Percentiles rank a stretch among this genome's conserved stretches.
These are phyloP conservation scores for Eleusine coracana DNA, from an alignment of 176 grass and related monocot species.

Conservation along the genomic window DNA sequence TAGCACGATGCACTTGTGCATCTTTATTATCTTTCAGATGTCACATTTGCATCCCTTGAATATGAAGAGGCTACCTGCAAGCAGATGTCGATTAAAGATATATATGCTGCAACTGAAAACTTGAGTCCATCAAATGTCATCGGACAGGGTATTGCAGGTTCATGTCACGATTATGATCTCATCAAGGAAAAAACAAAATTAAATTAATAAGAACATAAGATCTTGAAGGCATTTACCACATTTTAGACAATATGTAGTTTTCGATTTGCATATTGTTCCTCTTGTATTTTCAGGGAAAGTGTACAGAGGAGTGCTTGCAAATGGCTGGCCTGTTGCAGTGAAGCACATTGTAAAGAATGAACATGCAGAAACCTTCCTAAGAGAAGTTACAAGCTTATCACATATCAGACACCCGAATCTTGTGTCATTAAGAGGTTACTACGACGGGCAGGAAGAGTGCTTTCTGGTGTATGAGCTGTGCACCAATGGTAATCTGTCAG, in stretches of 20 bases:
- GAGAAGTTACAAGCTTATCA: constrained; percentile 66
- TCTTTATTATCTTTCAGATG: constrained; percentile 42
- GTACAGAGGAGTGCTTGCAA: constrained; percentile 69
- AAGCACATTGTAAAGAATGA: constrained; percentile 75
- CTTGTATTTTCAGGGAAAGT: constrained; percentile 58
- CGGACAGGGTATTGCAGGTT: constrained; percentile 74
- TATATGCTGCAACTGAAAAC: constrained; percentile 55
- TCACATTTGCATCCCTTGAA: constrained; percentile 44
- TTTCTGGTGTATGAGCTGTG: constrained; percentile 82
- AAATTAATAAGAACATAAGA: constrained; percentile 10
- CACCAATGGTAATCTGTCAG: constrained; percentile 66
- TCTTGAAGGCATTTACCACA: not conserved
- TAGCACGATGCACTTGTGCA: constrained; percentile 8
- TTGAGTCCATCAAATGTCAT: constrained; percentile 56
- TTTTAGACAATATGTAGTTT: not conserved
- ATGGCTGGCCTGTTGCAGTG: constrained; percentile 66
- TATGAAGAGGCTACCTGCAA: constrained; percentile 53
- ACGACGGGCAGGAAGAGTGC: constrained; percentile 54
- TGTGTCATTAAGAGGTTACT: constrained; percentile 64
- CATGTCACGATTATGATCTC: not conserved
- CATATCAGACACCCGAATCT: constrained; percentile 77
- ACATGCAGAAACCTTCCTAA: constrained; percentile 67
- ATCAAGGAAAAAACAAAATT: constrained; percentile 12
- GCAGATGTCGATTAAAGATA: constrained; percentile 63
- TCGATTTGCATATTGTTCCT: constrained; percentile 27